Base-by-base conservation (phyloP, 1,284 basidiomycete genomes). In the Malassezia dermatis region DNA sequence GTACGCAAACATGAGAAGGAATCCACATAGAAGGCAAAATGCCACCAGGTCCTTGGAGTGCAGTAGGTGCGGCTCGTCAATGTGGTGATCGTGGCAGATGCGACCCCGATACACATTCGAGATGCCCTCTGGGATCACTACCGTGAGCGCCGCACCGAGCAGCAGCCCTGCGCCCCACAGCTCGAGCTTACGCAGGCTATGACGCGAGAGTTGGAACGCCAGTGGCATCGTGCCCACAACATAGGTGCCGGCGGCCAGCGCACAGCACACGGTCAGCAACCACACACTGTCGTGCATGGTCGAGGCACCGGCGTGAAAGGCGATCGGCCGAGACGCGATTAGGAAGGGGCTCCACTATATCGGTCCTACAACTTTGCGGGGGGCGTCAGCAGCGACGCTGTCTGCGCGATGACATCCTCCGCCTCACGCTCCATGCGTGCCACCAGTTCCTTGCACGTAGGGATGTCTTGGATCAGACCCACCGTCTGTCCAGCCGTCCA, bases 381-480 rank as follows among this genome's bases (percentile, higher is more conserved):
- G 17, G 41, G 41, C 17, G 44, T 32, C 12, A 52, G 12, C 12
- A 45, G 24, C n/a, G 50, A 17, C 7, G 50, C 50, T 10, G 32
- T 26, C 7, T 28, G 21, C 15, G 27, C 7, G 23, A 56, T 83
- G 54, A 83, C 79, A 48, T 80, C 80, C 75, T 88, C 85, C 0
- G 85, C 85, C 67, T 91, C 89, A 48, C 72, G 77, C 77, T 88
- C 89, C 48, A 94, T 82, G 62, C 81, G 78, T 21, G 75, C 69
- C 48, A 93, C 66, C 21, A 95, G 78, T 51, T 81, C 85, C 62
- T 85, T 79, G 77, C 89, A 93, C 1, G 84, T 85, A 15, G 88
- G 88, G 48, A 89, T 83, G 72, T 93, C 88, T 53, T 86, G 80
- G 71, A 93, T 90, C 58, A 94, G 77, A 1, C 89, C 90, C 53